Base-by-base conservation (phyloP, 2,329 filamentous ascomycete species). In the Paracorniculantispora psalliotae region DNA sequence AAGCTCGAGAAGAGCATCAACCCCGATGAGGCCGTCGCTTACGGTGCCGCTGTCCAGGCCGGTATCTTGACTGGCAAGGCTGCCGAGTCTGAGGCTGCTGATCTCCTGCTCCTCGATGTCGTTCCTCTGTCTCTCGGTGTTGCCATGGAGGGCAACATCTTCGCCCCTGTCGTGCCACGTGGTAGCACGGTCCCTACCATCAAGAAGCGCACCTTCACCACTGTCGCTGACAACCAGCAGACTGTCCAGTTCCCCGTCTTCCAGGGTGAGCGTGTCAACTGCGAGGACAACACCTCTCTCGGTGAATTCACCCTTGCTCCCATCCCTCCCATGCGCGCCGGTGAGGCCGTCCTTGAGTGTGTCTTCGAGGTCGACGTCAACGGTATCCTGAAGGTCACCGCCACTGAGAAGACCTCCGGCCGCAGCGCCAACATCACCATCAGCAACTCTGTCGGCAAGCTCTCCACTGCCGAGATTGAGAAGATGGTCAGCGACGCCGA, bases 301-400 rank as follows among this genome's bases (percentile, higher is more conserved):
- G 94, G 94, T 75, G 94, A 97, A 80, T 99, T 97, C 79, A 97
- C 93, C 61, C 83, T 99, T 63, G 89, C 92, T 68, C 94, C 93
- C 48, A 88, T 88, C 65, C 84, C 93, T 83, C 77, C 92, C 81
- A 78, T 97, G 91, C 88, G 88, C 72, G 93, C 94, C 72, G 93
- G 94, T 75, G 94, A 99, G 75, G 90, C 94, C 68, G 92, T 96
- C 66, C 89, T 99, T 48, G 94, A 99, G 81, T 90, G 93, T 68
- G 92, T 97, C 76, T 97, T 99, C 80, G 94, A 99, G 82, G 94
- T 99, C 73, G 94, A 99, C 69, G 94, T 97, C 85, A 99, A 99
- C 84, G 94, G 94, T 88, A 96, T 97, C 76, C 88, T 99, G 67
- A 99, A 99, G 88, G 94, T 97, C 72, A 97, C 93, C 64, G 94